Conservation (phyloP, 345 rosid genomes). For the Psidium friedrichsthalianum region DNA sequence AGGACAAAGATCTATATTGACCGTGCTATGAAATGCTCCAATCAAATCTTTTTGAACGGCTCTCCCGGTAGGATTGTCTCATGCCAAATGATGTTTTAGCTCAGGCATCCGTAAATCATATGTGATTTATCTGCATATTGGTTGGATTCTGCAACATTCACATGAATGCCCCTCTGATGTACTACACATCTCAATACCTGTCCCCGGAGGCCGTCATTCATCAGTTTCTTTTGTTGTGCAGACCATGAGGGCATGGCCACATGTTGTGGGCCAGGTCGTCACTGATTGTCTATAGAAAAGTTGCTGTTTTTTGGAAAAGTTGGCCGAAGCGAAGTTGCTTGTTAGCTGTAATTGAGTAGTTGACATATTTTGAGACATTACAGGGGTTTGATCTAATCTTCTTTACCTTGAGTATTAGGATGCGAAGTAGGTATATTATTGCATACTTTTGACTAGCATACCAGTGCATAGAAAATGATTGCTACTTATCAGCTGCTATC, state of each 20-base stretch:
- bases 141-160: neutral
- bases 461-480: neutral
- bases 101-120: neutral
- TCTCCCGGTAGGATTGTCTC: constrained; percentile 34
- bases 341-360: neutral
- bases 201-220: neutral
- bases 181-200: neutral
- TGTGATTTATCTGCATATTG: neutral
- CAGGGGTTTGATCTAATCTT: neutral
- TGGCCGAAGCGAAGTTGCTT: neutral
- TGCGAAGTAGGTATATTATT: neutral
- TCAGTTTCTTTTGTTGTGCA: neutral
- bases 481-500: neutral
- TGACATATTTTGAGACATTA: neutral
- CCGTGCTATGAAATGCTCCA: constrained; percentile 59
- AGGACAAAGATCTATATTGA: constrained; percentile 81
- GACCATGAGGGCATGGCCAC: neutral
- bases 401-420: neutral
- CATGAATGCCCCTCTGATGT: neutral
- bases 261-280: neutral
- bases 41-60: constrained; percentile 50
- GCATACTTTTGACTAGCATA: neutral
- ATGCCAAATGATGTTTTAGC: neutral
- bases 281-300: neutral
- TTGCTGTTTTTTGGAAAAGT: neutral